Conservation (phyloP, 768 basidiomycete species). For the Naematelia encephala region DNA sequence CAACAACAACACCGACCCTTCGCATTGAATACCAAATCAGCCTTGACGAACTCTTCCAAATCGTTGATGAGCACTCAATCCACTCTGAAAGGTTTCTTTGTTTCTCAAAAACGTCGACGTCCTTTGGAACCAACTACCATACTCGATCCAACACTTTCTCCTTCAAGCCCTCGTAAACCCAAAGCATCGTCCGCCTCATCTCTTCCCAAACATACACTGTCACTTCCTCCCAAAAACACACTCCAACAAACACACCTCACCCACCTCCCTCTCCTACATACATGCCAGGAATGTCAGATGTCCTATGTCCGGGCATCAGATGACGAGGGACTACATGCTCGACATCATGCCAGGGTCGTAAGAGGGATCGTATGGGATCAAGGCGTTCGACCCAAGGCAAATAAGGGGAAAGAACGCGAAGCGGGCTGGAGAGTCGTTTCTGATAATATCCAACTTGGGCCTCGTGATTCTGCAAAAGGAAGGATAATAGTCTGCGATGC, state of each 20-base stretch:
- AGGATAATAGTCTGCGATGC: constrained; percentile 33
- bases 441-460: constrained; percentile 22
- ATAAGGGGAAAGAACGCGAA: constrained; percentile 19
- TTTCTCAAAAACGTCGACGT: constrained; percentile 6
- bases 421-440: constrained; percentile 33
- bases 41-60: not conserved
- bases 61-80: constrained; percentile 10
- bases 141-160: not conserved
- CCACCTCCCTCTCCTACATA: constrained; percentile 38
- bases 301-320: constrained; percentile 46
- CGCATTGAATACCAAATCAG: not conserved
- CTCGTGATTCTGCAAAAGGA: constrained; percentile 20
- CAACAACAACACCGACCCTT: too few relatives aligned
- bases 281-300: constrained; percentile 45
- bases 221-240: not conserved
- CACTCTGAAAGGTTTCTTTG: constrained; percentile 30
- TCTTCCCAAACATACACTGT: not conserved
- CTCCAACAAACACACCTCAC: constrained; percentile 31
- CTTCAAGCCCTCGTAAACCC: not conserved
- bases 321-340: constrained; percentile 34
- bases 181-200: not conserved
- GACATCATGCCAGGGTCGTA: constrained; percentile 42
- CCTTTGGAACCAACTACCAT: constrained; percentile 11
- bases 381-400: constrained; percentile 3
- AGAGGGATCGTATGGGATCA: constrained; percentile 43